Conservation (phyloP, 768 basidiomycete genomes). For the Podaxis mareebaensis region DNA sequence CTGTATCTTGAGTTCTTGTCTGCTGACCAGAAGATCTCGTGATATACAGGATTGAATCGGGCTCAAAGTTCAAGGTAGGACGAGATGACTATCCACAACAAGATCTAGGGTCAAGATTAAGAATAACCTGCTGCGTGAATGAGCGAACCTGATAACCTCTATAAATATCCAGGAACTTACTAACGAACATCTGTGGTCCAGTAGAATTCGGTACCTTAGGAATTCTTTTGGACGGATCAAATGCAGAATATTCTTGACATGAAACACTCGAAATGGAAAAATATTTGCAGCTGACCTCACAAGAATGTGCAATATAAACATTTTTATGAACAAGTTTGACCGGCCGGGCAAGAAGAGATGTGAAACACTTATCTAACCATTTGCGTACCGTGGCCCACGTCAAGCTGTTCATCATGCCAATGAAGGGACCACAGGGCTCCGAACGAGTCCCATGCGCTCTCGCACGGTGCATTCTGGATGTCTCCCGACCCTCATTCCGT, state of each 20-base stretch:
- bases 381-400: not conserved
- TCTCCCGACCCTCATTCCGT: not conserved
- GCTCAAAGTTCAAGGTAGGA: too few species aligned
- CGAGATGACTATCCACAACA: not conserved
- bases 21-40: not conserved
- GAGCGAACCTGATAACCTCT: not conserved
- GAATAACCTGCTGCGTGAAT: not conserved
- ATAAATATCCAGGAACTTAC: not conserved
- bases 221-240: not conserved
- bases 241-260: not conserved
- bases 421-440: not conserved
- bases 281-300: not conserved
- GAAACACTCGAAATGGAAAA: not conserved
- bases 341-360: not conserved
- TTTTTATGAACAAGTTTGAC: not conserved
- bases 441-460: too few species aligned
- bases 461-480: not conserved
- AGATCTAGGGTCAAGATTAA: not conserved
- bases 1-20: not conserved
- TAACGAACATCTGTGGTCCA: not conserved
- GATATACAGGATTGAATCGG: not conserved
- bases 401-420: slow-evolving; percentile 2
- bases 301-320: not conserved
- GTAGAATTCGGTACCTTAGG: not conserved
- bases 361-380: not conserved